These are phyloP conservation scores for Pyrenophora tritici-repentis DNA, from an alignment of 2,329 filamentous ascomycete species.

Conservation along the genomic window DNA sequence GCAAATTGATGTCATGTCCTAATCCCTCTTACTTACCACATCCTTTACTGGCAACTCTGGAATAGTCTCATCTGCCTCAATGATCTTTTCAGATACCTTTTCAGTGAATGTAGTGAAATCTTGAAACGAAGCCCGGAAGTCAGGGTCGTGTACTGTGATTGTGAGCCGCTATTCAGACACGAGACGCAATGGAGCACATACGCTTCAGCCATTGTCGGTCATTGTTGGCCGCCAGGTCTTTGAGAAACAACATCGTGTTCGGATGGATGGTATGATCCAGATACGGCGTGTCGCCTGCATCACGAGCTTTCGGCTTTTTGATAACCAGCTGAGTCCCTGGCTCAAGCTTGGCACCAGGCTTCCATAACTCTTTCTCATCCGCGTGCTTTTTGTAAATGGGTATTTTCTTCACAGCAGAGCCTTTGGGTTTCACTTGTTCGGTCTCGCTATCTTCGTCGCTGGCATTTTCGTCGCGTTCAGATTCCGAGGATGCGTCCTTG, in stretches of 20 bases:
- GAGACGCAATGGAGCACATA: constrained; percentile 41
- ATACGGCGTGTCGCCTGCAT: constrained; percentile 63
- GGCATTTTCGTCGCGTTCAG: constrained; percentile 38
- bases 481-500: constrained; percentile 33
- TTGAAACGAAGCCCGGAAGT: constrained; percentile 76
- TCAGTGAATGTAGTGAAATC: constrained; percentile 84
- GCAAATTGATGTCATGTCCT: not conserved
- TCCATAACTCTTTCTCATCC: constrained; percentile 60
- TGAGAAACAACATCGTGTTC: constrained; percentile 66
- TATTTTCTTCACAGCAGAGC: constrained; percentile 23
- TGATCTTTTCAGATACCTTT: constrained; percentile 70
- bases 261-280: constrained; percentile 63
- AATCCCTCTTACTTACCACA: constrained; percentile 57
- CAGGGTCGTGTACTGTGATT: constrained; percentile 71
- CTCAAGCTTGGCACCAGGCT: constrained; percentile 60
- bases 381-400: constrained; percentile 28
- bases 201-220: constrained; percentile 68
- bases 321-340: constrained; percentile 66
- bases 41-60: constrained; percentile 87
- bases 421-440: constrained; percentile 32
- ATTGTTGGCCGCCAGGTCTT: constrained; percentile 64
- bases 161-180: constrained; percentile 17
- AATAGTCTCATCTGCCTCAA: constrained; percentile 76
- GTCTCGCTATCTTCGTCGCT: constrained; percentile 37
- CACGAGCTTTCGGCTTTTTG: constrained; percentile 66